phyloP scores from a whole-genome alignment of 768 basidiomycete species.

The Suillus plorans region DNA sequence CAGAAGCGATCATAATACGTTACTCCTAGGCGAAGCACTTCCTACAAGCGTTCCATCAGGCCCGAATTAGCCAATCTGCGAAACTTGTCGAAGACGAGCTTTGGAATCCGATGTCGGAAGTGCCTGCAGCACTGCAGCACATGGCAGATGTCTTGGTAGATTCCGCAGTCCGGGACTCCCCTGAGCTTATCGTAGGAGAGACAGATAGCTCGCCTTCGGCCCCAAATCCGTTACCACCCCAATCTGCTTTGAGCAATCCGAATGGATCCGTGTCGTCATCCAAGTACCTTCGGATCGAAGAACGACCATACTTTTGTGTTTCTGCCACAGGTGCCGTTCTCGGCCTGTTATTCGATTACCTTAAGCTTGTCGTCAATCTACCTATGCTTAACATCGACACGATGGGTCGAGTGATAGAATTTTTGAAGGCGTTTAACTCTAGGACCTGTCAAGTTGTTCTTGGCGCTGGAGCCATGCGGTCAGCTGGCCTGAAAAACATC shows the following conservation, averaged over 20 bases:
- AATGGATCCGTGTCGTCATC: constrained; percentile 32
- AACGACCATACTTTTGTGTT: constrained; percentile 82
- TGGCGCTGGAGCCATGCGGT: constrained; percentile 98
- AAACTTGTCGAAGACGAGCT: constrained; percentile 94
- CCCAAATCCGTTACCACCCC: constrained; percentile 17
- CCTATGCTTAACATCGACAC: constrained; percentile 89
- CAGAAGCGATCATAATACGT: constrained; percentile 8
- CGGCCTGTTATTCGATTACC: constrained; percentile 76
- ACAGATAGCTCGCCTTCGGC: constrained; percentile 4
- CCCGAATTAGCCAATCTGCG: constrained; percentile 74
- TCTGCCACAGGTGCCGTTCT: constrained; percentile 79
- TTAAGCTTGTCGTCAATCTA: constrained; percentile 85
- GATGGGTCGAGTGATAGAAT: constrained; percentile 94
- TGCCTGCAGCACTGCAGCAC: constrained; percentile 64
- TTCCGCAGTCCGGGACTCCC: constrained; percentile 79
- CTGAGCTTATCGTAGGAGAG: constrained; percentile 52
- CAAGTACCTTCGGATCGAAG: constrained; percentile 79
- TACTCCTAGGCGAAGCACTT: constrained; percentile 75
- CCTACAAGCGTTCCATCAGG: constrained; percentile 82
- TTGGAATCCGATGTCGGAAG: constrained; percentile 78
- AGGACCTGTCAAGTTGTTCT: constrained; percentile 97
- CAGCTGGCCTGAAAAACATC: constrained; percentile 96
- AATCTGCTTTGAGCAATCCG: constrained; percentile 21
- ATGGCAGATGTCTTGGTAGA: constrained; percentile 74
- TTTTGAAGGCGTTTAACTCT: constrained; percentile 97